Evolutionary conservation across 2,329 filamentous ascomycete genomes (phyloP).

Genomic region (Gaeumannomyces tritici): DNA sequence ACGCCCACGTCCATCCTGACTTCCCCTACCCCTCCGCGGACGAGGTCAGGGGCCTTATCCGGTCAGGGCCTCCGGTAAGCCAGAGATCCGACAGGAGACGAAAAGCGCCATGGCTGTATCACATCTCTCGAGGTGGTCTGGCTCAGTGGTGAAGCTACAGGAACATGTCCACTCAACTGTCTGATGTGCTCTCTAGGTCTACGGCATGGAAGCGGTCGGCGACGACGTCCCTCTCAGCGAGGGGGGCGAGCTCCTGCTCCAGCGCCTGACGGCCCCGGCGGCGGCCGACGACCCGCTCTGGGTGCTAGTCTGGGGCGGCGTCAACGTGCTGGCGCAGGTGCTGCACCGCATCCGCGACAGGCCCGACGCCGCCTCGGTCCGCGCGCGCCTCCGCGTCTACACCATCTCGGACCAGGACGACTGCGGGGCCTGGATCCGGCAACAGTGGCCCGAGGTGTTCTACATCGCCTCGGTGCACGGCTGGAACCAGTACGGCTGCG

Average conservation of each 20-base stretch:
- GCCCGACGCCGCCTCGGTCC: constrained; percentile 21
- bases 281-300: constrained; percentile 29
- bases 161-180: background rate
- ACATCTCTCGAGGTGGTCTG: too few species aligned
- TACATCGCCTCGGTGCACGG: constrained; percentile 40
- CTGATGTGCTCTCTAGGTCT: background rate
- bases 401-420: constrained; percentile 46
- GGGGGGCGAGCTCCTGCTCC: constrained; percentile 26
- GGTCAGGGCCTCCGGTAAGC: constrained; percentile 19
- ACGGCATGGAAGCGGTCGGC: constrained; percentile 11
- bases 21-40: constrained; percentile 28
- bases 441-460: constrained; percentile 35
- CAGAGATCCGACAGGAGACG: too few species aligned
- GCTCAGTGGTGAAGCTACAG: too few species aligned
- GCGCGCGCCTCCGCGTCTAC: constrained; percentile 30
- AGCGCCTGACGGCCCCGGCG: background rate
- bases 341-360: constrained; percentile 26
- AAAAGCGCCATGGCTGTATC: background rate
- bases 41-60: constrained; percentile 23
- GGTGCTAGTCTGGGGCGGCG: constrained; percentile 39
- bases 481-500: constrained; percentile 37
- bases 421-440: constrained; percentile 39
- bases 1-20: constrained; percentile 33
- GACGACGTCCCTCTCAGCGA: constrained; percentile 20
- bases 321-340: constrained; percentile 36